phyloP scores from a whole-genome alignment of 2,329 filamentous ascomycete species.

The Pestalotiopsis sp. region DNA sequence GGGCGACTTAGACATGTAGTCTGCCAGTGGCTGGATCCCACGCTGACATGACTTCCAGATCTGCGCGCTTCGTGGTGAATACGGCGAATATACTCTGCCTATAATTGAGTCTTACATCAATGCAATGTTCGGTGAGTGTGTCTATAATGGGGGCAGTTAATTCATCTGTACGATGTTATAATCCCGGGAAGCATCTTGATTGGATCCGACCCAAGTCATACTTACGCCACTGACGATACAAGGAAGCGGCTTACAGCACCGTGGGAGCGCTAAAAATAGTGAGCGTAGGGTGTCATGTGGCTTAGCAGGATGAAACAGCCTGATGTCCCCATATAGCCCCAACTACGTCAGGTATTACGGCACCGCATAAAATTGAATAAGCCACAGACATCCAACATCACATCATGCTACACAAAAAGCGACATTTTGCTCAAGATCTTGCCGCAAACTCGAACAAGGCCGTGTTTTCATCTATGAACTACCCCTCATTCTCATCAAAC shows the following conservation, averaged over 20 bases:
- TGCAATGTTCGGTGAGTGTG: background rate
- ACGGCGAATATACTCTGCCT: background rate
- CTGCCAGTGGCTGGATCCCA: background rate
- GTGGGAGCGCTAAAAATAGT: no score
- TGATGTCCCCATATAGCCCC: background rate
- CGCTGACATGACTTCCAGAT: background rate
- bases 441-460: background rate
- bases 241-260: background rate
- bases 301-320: background rate
- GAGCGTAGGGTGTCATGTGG: background rate
- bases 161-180: background rate
- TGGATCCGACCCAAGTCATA: background rate
- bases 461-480: background rate
- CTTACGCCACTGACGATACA: background rate
- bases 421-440: background rate
- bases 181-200: background rate
- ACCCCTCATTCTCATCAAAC: background rate
- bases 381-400: background rate
- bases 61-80: background rate
- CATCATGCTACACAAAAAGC: background rate
- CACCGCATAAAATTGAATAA: slow-evolving; percentile 4
- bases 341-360: background rate
- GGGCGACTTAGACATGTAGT: background rate
- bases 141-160: background rate
- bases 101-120: background rate